Evolutionary conservation across 1,284 basidiomycete species (phyloP).

Genomic region (Ganoderma boninense): DNA sequence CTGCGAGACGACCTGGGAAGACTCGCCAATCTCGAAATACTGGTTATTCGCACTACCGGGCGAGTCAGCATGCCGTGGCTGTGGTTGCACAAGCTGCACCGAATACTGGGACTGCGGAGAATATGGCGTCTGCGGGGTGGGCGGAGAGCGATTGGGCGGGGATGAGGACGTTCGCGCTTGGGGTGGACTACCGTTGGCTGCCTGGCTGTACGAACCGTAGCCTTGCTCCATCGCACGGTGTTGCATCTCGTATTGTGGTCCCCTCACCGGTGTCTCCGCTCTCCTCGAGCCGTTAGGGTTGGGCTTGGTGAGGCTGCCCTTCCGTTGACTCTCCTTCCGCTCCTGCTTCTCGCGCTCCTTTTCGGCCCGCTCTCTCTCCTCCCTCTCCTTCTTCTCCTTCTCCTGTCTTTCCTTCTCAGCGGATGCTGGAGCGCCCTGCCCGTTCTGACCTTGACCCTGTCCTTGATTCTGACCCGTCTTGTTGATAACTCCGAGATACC

Average conservation of each 20-base stretch:
- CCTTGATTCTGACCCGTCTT: constrained; percentile 62
- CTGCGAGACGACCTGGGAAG: constrained; percentile 38
- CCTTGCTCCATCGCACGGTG: constrained; percentile 92
- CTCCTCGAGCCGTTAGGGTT: constrained; percentile 66
- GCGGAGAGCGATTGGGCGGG: constrained; percentile 23
- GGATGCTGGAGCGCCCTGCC: constrained; percentile 11
- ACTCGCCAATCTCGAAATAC: constrained; percentile 46
- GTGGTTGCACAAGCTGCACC: constrained; percentile 45
- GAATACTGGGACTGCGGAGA: constrained; percentile 34
- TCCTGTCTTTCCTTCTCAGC: constrained; percentile 56
- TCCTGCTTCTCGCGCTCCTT: constrained; percentile 55
- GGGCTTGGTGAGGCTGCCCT: constrained; percentile 55
- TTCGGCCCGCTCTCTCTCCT: constrained; percentile 52
- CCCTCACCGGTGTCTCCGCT: constrained; percentile 87
- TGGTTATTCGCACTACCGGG: constrained; percentile 39
- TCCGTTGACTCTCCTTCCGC: constrained; percentile 55
- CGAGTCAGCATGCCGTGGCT: constrained; percentile 32
- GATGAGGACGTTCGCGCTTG: constrained; percentile 36
- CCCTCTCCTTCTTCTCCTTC: constrained; percentile 53
- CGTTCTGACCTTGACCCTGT: constrained; percentile 36
- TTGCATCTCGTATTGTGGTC: constrained; percentile 93
- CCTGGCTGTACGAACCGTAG: constrained; percentile 48
- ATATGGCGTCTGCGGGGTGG: constrained; percentile 3
- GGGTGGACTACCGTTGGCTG: constrained; percentile 22
- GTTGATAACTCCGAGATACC: constrained; percentile 99